Evolutionary conservation across 345 rosid species (phyloP).

Genomic region (Syzygium oleosum): DNA sequence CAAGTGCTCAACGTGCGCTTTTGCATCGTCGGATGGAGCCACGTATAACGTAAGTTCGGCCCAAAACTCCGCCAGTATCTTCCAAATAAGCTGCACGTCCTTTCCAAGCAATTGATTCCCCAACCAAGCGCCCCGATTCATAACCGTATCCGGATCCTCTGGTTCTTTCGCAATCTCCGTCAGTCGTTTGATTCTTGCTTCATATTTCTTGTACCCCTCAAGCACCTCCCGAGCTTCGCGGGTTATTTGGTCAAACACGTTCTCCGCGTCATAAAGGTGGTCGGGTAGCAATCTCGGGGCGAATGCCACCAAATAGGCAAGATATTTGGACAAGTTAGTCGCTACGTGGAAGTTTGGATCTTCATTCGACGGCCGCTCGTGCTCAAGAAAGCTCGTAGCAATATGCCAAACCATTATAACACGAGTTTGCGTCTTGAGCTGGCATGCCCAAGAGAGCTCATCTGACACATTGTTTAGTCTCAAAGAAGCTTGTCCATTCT

Average conservation of each 20-base stretch:
- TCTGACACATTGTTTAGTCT: neutral
- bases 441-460: neutral
- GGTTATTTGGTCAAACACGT: neutral
- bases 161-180: neutral
- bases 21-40: neutral
- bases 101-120: too few species aligned
- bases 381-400: neutral
- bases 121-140: neutral
- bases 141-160: neutral
- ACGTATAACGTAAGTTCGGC: neutral
- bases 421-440: neutral
- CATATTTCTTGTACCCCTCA: neutral
- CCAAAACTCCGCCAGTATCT: neutral
- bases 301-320: neutral
- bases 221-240: neutral
- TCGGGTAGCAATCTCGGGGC: neutral
- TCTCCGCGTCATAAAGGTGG: neutral
- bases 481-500: neutral
- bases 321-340: neutral
- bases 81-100: neutral
- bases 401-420: neutral
- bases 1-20: neutral
- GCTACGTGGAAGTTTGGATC: neutral
- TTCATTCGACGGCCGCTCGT: neutral
- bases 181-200: neutral